Conservation (phyloP, 176 grass and related monocot genomes). For the Avena insularis region DNA sequence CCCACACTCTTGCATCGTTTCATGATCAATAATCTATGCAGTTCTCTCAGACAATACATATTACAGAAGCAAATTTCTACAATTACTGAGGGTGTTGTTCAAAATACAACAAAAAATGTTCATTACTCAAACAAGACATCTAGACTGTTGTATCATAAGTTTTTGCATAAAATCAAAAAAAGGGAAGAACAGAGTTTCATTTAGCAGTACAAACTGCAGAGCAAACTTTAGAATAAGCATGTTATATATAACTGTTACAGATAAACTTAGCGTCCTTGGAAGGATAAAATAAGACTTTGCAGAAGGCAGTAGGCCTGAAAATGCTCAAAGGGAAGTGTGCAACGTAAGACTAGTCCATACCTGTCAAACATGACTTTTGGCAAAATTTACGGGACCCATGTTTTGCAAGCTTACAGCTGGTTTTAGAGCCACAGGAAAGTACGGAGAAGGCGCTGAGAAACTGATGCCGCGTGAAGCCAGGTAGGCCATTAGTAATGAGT, state of each 20-base stretch:
- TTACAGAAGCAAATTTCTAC: neutral
- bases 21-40: neutral
- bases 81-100: constrained; percentile 12
- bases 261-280: neutral
- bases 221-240: neutral
- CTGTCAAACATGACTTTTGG: neutral
- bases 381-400: constrained; percentile 1
- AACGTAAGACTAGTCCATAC: constrained; percentile 3
- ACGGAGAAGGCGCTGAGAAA: constrained; percentile 3
- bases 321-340: neutral
- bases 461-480: neutral
- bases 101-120: neutral
- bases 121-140: neutral
- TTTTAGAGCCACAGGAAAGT: constrained; percentile 9
- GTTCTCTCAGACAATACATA: constrained; percentile 24
- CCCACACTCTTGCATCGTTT: neutral
- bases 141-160: neutral
- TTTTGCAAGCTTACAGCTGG: neutral
- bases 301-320: neutral
- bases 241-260: neutral
- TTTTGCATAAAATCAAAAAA: neutral
- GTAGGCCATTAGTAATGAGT: neutral
- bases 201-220: neutral
- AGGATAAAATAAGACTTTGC: neutral
- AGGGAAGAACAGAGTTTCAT: neutral